Base-by-base conservation (phyloP, 352 stramenopile genomes). In the Phytophthora sojae region DNA sequence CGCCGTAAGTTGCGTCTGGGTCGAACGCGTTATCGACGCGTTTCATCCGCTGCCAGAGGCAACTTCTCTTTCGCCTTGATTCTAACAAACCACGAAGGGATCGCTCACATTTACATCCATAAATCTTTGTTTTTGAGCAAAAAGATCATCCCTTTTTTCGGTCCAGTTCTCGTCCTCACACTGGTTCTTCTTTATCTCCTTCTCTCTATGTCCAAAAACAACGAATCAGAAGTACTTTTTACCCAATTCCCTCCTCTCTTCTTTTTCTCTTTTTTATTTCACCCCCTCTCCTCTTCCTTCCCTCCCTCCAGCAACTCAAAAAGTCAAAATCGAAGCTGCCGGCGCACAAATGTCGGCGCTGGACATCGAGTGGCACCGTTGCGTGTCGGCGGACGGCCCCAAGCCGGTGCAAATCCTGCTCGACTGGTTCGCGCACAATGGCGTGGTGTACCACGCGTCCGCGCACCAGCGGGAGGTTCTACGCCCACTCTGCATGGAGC, bases 391-490 rank as follows among this genome's bases (percentile, higher is more conserved):
- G 1, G 62, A 65, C 57, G 62, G 67, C 39, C 51, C 44, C 12
- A 60, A n/a, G 49, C 67, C 67, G 25, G 61, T 75, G 14, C 61
- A 72, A 44, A 63, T 67, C 17, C 68, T 76, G 11, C 49, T 76
- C 23, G 57, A 76, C 19, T 76, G 68, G 68, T 71, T 76, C 54
- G 23, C 62, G 32, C 49, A 64, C 19, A 76, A 76, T 19, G 68
- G 55, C 23, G 63, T 71, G 9, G 68, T 72, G 32, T 76, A 69
- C 14, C 68, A 76, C 63, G 68, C 68, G 62, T 72, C 63, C 30
- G 37, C 51, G n/a, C 63, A 76, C 58, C 57, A 72, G 39, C 57
- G 63, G 2, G 68, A 76, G 19, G 63, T 76, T 19, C 57, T 76
- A 2, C 44, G 44, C 9, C 51, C 63, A 21, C 52, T 76, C 6